Evolutionary conservation across 257 asterid genomes (phyloP).

Genomic region (Leptodermis oblonga): DNA sequence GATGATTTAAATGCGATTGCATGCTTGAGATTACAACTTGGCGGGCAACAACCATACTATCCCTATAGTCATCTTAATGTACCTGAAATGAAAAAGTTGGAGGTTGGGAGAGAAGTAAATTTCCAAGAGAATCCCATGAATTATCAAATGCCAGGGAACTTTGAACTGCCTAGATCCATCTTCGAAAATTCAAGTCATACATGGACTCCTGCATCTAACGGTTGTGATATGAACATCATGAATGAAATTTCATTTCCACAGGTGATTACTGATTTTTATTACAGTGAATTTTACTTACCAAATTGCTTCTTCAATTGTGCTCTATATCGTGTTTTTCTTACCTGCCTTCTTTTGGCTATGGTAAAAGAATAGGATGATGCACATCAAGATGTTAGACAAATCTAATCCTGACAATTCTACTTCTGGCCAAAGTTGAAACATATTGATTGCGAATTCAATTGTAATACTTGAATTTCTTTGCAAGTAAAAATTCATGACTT

Average conservation of each 20-base stretch:
- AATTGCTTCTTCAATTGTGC: neutral
- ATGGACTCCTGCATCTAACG: slow-evolving; percentile 41
- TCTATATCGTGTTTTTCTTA: neutral
- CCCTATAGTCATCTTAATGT: slow-evolving; percentile 40
- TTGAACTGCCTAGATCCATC: slow-evolving; percentile 50
- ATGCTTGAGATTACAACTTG: slow-evolving; percentile 45
- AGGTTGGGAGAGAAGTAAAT: slow-evolving; percentile 37
- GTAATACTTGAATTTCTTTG: neutral
- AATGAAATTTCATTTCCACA: slow-evolving; percentile 50
- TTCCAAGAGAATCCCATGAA: slow-evolving; percentile 43
- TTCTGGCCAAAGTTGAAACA: neutral
- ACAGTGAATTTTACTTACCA: neutral
- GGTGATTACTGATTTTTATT: slow-evolving; percentile 31
- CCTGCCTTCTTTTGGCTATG: neutral
- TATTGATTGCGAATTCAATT: neutral
- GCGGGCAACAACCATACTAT: slow-evolving; percentile 41
- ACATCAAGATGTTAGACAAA: neutral
- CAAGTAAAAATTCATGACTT: neutral
- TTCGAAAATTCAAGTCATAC: slow-evolving; percentile 35
- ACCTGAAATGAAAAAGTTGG: slow-evolving; percentile 39
- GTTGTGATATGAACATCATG: slow-evolving; percentile 42
- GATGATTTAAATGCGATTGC: slow-evolving; percentile 53
- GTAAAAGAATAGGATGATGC: neutral
- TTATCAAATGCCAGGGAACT: slow-evolving; percentile 50
- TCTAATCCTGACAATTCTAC: neutral